Conservation (phyloP, 139 green algal genomes). For the Tetraselmis chui region DNA sequence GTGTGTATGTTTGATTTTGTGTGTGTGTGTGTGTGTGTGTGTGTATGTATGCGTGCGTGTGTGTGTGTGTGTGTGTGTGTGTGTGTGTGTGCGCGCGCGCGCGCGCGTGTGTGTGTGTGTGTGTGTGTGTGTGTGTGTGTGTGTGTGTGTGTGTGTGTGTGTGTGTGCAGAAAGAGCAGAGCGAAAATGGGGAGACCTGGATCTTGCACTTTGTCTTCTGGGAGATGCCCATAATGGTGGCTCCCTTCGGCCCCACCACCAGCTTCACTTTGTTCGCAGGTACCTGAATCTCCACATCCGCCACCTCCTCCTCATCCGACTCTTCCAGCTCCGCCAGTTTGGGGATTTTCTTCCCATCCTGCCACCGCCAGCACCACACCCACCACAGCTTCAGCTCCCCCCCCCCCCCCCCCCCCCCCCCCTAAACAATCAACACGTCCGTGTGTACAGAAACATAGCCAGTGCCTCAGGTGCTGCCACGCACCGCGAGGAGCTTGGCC, state of each 20-base stretch:
- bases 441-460: background rate
- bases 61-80: background rate
- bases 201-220: conserved; percentile 67
- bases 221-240: conserved; percentile 79
- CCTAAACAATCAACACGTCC: background rate
- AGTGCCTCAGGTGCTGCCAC: conserved; percentile 4
- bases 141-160: no score
- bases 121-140: background rate
- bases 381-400: conserved; percentile 3
- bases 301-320: conserved; percentile 47
- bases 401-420: background rate
- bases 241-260: conserved; percentile 65
- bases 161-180: background rate
- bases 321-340: conserved; percentile 35
- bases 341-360: conserved; percentile 33
- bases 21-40: conserved; percentile 2
- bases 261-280: conserved; percentile 73
- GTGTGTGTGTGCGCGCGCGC: no score
- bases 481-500: conserved; percentile 32
- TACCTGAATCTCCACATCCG: conserved; percentile 55
- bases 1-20: no score
- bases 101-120: background rate
- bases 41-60: background rate
- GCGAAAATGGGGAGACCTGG: conserved; percentile 33
- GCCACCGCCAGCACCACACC: background rate